Conservation (phyloP, 768 basidiomycete genomes). For the Butyriboletus loyo region DNA sequence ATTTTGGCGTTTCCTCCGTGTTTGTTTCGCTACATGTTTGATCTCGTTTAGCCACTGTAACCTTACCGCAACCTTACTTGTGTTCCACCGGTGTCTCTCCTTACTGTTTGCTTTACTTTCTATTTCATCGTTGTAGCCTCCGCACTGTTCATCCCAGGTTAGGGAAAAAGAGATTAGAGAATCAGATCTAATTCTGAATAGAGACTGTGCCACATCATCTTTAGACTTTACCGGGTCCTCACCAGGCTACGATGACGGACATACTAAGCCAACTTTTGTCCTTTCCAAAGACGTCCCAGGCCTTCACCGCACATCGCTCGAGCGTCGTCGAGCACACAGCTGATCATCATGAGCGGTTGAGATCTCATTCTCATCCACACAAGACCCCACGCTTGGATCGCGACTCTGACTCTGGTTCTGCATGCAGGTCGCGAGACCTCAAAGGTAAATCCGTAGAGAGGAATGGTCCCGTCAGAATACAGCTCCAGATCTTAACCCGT, state of each 20-base stretch:
- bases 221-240: neutral
- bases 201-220: neutral
- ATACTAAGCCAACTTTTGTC: constrained; percentile 39
- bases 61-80: neutral
- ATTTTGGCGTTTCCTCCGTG: neutral
- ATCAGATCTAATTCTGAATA: neutral
- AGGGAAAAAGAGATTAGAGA: neutral
- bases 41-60: neutral
- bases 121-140: neutral
- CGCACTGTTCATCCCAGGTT: neutral
- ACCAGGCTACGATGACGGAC: constrained; percentile 32
- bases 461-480: constrained; percentile 44
- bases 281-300: constrained; percentile 50
- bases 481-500: constrained; percentile 45
- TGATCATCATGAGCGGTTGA: constrained; percentile 41
- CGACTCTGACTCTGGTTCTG: constrained; percentile 67
- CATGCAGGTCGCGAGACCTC: constrained; percentile 49
- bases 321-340: constrained; percentile 33
- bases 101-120: neutral
- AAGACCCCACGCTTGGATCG: constrained; percentile 65
- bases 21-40: neutral
- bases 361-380: constrained; percentile 60
- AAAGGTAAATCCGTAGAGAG: constrained; percentile 24
- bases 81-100: too few relatives aligned
- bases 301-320: constrained; percentile 42